Evolutionary conservation across 768 basidiomycete species (phyloP).

Genomic region (Amylocystis lapponica): DNA sequence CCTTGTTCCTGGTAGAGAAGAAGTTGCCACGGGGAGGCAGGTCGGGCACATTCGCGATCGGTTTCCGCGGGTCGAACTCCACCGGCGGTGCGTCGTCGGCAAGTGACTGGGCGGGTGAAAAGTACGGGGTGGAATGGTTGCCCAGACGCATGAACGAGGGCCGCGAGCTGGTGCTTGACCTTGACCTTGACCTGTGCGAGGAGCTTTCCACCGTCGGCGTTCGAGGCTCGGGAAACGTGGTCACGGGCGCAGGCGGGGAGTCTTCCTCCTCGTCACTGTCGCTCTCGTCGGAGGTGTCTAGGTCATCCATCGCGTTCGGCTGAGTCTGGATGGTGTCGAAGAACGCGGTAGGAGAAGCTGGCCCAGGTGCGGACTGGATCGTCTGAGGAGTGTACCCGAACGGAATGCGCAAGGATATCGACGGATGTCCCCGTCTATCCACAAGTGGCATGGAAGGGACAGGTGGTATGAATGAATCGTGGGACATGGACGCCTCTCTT

Average conservation of each 20-base stretch:
- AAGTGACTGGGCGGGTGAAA: slow-evolving; percentile 28
- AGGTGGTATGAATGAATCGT: not conserved
- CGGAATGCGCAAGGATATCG: slow-evolving; percentile 35
- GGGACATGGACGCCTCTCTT: not conserved
- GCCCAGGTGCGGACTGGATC: slow-evolving; percentile 57
- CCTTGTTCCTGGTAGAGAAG: slow-evolving; percentile 40
- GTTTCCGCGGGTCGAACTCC: slow-evolving; percentile 35
- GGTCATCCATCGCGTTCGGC: slow-evolving; percentile 67
- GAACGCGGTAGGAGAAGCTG: slow-evolving; percentile 63
- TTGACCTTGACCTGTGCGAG: slow-evolving; percentile 10
- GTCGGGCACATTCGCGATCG: slow-evolving; percentile 47
- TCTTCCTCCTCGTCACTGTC: slow-evolving; percentile 18
- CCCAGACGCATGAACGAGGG: slow-evolving; percentile 57
- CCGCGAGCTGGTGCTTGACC: slow-evolving; percentile 18
- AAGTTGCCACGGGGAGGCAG: slow-evolving; percentile 30
- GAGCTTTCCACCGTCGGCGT: too few species aligned
- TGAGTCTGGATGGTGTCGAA: slow-evolving; percentile 73
- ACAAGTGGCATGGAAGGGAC: slow-evolving; percentile 8
- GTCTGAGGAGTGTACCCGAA: slow-evolving; percentile 35
- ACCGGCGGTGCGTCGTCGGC: slow-evolving; percentile 7
- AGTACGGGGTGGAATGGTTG: slow-evolving; percentile 65
- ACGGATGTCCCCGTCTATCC: slow-evolving; percentile 17
- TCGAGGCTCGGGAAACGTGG: slow-evolving; percentile 7
- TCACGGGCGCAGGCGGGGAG: slow-evolving; percentile 5
- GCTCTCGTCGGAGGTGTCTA: slow-evolving; percentile 52